Percentiles rank a stretch among this genome's conserved stretches.
phyloP scores from a whole-genome alignment of 2,329 filamentous ascomycete species.

The Anisogramma anomala region DNA sequence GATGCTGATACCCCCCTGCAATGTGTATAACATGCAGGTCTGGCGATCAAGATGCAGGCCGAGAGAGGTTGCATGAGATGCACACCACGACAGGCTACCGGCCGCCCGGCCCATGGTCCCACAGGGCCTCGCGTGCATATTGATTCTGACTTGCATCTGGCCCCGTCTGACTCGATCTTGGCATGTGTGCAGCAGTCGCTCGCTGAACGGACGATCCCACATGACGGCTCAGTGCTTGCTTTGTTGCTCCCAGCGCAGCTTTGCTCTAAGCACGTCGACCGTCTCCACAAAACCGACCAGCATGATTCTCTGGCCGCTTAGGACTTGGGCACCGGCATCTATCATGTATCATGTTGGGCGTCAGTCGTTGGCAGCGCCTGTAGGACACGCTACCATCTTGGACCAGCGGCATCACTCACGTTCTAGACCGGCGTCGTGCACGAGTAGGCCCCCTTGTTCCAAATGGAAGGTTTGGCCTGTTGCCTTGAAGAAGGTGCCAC shows the following conservation, averaged over 20 bases:
- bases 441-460: conserved; percentile 11
- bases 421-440: conserved; percentile 13
- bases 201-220: no score
- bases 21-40: no score
- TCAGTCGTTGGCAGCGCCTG: neutral
- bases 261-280: conserved; percentile 10
- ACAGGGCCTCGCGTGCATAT: neutral
- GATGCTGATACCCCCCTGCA: no score
- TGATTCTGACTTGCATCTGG: neutral
- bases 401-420: conserved; percentile 3
- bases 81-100: neutral
- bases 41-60: no score
- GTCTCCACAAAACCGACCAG: conserved; percentile 13
- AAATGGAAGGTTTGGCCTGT: conserved; percentile 8
- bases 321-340: conserved; percentile 11
- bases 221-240: neutral
- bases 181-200: neutral
- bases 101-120: neutral
- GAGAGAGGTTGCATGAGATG: neutral
- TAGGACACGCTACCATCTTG: neutral
- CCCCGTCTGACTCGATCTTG: neutral
- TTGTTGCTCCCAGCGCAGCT: conserved; percentile 7
- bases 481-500: conserved; percentile 12
- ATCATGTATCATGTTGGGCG: neutral
- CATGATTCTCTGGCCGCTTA: conserved; percentile 11